Conservation (phyloP, 768 basidiomycete genomes). For the Lentinula aciculospora region DNA sequence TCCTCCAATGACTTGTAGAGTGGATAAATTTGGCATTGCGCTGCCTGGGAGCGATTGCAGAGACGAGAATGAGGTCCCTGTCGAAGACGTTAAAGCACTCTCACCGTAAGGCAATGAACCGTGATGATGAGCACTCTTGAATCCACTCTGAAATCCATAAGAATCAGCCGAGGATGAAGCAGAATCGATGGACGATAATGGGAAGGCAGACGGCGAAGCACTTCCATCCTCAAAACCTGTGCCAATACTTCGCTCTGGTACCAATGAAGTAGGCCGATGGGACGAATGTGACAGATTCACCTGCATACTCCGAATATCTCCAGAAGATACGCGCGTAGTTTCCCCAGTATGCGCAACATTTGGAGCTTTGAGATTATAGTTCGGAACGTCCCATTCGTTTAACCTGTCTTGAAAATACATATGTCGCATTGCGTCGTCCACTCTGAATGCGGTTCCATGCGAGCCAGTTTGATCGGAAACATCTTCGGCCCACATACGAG, state of each 20-base stretch:
- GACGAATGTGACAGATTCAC: background rate
- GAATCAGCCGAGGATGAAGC: constrained; percentile 4
- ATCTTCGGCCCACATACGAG: constrained; percentile 43
- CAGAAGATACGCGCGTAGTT: background rate
- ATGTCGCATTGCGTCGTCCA: constrained; percentile 4
- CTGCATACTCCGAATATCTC: background rate
- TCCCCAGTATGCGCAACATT: background rate
- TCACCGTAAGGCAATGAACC: background rate
- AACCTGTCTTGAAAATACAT: constrained; percentile 1
- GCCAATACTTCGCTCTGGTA: background rate
- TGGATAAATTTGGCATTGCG: background rate
- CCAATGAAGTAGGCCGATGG: background rate
- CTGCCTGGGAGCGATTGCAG: constrained; percentile 3
- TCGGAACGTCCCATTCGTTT: background rate
- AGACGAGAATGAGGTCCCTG: constrained; percentile 7
- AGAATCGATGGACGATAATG: background rate
- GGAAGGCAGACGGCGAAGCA: background rate
- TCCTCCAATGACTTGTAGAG: background rate
- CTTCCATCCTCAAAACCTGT: too few relatives aligned
- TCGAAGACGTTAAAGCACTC: constrained; percentile 1
- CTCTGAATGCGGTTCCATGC: constrained; percentile 6
- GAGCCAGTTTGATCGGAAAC: constrained; percentile 26
- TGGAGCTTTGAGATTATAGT: background rate
- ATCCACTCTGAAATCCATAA: background rate
- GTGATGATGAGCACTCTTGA: background rate